phyloP scores from a whole-genome alignment of 2,329 filamentous ascomycete genomes.

The Incumbomyces lentus region DNA sequence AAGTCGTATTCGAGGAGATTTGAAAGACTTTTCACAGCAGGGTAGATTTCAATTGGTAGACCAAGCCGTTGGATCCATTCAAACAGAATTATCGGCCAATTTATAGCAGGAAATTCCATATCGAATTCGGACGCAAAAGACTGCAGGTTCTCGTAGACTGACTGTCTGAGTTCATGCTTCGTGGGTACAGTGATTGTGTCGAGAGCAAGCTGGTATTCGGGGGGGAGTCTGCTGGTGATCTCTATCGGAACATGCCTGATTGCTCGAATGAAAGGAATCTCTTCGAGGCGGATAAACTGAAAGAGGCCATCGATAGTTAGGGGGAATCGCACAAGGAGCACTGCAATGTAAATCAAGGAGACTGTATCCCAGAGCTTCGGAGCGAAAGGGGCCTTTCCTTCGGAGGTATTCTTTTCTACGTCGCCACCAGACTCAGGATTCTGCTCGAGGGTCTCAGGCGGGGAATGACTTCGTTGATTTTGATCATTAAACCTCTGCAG shows the following conservation, averaged over 20 bases:
- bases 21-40: conserved; percentile 48
- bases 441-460: conserved; percentile 7
- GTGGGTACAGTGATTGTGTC: conserved; percentile 35
- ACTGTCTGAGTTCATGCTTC: conserved; percentile 52
- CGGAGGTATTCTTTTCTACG: conserved; percentile 25
- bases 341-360: conserved; percentile 68
- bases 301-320: conserved; percentile 50
- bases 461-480: neutral
- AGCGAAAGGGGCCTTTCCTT: conserved; percentile 22
- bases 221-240: conserved; percentile 36
- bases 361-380: conserved; percentile 67
- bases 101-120: conserved; percentile 62
- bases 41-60: conserved; percentile 62
- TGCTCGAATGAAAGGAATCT: conserved; percentile 62
- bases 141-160: conserved; percentile 51
- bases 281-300: conserved; percentile 54
- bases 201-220: conserved; percentile 30
- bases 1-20: conserved; percentile 45
- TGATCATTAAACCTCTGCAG: conserved; percentile 19
- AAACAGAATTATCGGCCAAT: conserved; percentile 57
- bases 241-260: conserved; percentile 34
- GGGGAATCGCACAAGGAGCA: conserved; percentile 63
- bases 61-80: conserved; percentile 61
- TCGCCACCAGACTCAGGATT: conserved; percentile 27
- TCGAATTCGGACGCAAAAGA: conserved; percentile 59